Percentiles rank a stretch among this genome's conserved stretches.
Conservation (phyloP, 768 basidiomycete genomes). For the Leucosporidium yakuticum region DNA sequence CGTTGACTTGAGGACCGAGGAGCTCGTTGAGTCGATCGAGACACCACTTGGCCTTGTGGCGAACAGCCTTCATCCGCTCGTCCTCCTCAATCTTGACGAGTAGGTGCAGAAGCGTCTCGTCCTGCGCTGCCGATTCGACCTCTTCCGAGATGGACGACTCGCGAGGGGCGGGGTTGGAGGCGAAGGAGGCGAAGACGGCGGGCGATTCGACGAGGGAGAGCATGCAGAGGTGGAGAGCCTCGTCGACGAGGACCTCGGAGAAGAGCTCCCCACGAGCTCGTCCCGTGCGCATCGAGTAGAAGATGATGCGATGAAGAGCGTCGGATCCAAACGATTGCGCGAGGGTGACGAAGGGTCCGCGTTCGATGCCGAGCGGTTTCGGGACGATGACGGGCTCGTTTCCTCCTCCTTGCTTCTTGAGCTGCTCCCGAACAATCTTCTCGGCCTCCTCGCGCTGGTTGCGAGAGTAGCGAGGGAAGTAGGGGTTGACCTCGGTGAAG, state of each 20-base stretch:
- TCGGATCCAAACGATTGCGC: constrained; percentile 62
- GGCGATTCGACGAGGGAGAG: constrained; percentile 70
- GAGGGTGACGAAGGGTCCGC: constrained; percentile 65
- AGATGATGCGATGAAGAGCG: constrained; percentile 70
- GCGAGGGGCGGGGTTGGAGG: constrained; percentile 48
- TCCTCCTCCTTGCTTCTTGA: constrained; percentile 55
- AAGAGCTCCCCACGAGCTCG: constrained; percentile 4
- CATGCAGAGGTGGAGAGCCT: constrained; percentile 78
- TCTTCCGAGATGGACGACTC: constrained; percentile 42
- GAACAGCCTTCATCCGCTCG: constrained; percentile 63
- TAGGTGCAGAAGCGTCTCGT: constrained; percentile 53
- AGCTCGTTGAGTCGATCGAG: constrained; percentile 44
- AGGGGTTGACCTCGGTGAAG: constrained; percentile 85
- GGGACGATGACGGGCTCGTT: constrained; percentile 71
- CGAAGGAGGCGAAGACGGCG: constrained; percentile 56
- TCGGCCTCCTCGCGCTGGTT: constrained; percentile 92
- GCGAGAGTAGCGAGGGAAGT: constrained; percentile 90
- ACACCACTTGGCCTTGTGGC: constrained; percentile 68
- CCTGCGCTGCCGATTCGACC: constrained; percentile 8
- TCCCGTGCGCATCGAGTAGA: constrained; percentile 67
- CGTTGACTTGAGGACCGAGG: not conserved
- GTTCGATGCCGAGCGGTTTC: constrained; percentile 56
- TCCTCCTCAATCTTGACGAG: constrained; percentile 72
- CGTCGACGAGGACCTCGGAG: constrained; percentile 78
- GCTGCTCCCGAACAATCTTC: constrained; percentile 59